Percentiles rank a stretch among this genome's conserved stretches.
These are phyloP conservation scores for Ophiostoma tasmaniense DNA, from an alignment of 2,329 filamentous ascomycete species.

Conservation along the genomic window DNA sequence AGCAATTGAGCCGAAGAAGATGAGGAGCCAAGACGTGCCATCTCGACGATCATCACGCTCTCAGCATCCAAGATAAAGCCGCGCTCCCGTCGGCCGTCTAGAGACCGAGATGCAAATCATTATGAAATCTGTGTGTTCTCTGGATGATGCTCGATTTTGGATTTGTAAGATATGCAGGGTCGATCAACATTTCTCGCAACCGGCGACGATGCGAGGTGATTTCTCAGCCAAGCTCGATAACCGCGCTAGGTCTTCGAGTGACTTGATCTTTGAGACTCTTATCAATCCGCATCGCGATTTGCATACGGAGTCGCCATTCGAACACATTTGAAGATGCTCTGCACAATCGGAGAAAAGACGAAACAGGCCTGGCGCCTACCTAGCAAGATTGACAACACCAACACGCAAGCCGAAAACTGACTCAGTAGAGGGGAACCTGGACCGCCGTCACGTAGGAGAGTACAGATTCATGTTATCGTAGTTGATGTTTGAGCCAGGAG, in stretches of 20 bases:
- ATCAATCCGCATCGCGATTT: not conserved
- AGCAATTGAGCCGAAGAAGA: not conserved
- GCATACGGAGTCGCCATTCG: not conserved
- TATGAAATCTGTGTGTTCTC: not conserved
- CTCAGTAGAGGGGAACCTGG: not conserved
- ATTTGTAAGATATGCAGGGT: not conserved
- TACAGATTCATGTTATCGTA: too few species aligned
- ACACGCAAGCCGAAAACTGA: not conserved
- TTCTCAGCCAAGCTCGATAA: not conserved
- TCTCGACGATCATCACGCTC: conserved; percentile 3
- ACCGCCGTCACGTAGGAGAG: too few species aligned
- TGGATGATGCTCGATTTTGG: not conserved
- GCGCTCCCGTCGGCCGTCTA: not conserved
- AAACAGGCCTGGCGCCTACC: conserved; percentile 2
- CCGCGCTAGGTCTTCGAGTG: not conserved
- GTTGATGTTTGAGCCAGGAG: conserved; percentile 4
- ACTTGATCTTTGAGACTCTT: not conserved
- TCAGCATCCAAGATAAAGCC: conserved; percentile 8
- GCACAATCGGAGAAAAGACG: not conserved
- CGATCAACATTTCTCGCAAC: not conserved
- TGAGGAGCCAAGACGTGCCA: not conserved
- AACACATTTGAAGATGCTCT: not conserved
- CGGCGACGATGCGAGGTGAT: not conserved
- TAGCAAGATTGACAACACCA: not conserved
- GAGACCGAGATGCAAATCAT: not conserved